Evolutionary conservation across 2,329 filamentous ascomycete species (phyloP).

Genomic region (Colletotrichum karsti): DNA sequence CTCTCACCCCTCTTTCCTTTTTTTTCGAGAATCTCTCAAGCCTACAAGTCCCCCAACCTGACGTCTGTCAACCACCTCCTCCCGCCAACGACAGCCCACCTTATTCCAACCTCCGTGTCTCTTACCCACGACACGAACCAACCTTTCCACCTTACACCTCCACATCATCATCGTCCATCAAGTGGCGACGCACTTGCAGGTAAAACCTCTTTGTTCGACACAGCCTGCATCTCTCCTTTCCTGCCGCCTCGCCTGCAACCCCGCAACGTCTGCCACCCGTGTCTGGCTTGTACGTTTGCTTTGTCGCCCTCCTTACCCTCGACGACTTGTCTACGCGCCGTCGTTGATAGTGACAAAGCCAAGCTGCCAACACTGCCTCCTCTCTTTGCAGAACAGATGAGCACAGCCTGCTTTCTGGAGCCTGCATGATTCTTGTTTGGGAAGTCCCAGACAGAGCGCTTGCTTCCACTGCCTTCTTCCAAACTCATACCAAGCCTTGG

Average conservation of each 20-base stretch:
- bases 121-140: not conserved
- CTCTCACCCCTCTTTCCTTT: slow-evolving; percentile 24
- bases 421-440: slow-evolving; percentile 5
- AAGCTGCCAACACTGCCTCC: slow-evolving; percentile 20
- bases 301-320: not conserved
- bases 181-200: slow-evolving; percentile 10
- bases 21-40: slow-evolving; percentile 21
- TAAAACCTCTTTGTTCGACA: slow-evolving; percentile 10
- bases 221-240: slow-evolving; percentile 1
- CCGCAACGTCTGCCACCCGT: not conserved
- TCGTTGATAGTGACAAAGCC: slow-evolving; percentile 23
- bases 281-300: slow-evolving; percentile 8
- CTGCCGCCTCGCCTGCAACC: not conserved
- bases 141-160: not conserved
- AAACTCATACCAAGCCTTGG: slow-evolving; percentile 15
- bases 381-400: slow-evolving; percentile 1
- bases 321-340: not conserved
- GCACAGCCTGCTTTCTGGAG: not conserved
- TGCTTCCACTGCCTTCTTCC: not conserved
- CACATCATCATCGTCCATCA: not conserved
- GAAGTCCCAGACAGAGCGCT: slow-evolving; percentile 12
- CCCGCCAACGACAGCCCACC: slow-evolving; percentile 21
- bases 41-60: slow-evolving; percentile 5
- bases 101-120: slow-evolving; percentile 17
- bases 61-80: slow-evolving; percentile 18